Conservation (phyloP, 352 stramenopile species). For the Pythium guiyangense region DNA sequence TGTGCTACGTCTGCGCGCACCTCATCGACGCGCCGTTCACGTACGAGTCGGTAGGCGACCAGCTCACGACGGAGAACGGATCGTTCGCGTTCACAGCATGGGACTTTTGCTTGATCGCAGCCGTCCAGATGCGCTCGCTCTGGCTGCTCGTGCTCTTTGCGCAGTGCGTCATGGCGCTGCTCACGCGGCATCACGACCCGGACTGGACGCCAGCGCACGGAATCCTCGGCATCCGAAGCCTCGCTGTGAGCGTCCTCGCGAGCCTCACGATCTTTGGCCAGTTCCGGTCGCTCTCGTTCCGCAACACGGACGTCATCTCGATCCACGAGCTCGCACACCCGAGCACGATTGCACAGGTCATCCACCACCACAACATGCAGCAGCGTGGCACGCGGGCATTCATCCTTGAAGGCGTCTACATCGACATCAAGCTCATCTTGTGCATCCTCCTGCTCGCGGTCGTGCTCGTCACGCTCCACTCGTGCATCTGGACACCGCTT, state of each 20-base stretch:
- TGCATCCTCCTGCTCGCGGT: constrained; percentile 17
- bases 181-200: constrained; percentile 8
- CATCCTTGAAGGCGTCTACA: constrained; percentile 21
- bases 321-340: constrained; percentile 9
- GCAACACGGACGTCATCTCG: neutral
- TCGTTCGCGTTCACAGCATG: constrained; percentile 18
- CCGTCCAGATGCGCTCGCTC: constrained; percentile 45
- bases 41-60: constrained; percentile 26
- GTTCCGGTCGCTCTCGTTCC: constrained; percentile 8
- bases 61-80: constrained; percentile 25
- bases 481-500: too few relatives aligned
- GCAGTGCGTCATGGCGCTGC: constrained; percentile 16
- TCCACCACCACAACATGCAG: constrained; percentile 14
- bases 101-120: constrained; percentile 23
- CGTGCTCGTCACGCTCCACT: neutral
- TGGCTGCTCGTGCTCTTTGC: constrained; percentile 34
- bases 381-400: neutral
- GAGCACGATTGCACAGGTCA: constrained; percentile 1
- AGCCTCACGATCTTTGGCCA: constrained; percentile 28
- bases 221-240: constrained; percentile 25
- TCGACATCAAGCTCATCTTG: constrained; percentile 27
- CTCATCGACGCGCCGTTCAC: constrained; percentile 34
- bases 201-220: constrained; percentile 12
- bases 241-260: constrained; percentile 30
- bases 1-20: constrained; percentile 41